Base-by-base conservation (phyloP, 139 green algal genomes). In the Chlamydomonas urium region DNA sequence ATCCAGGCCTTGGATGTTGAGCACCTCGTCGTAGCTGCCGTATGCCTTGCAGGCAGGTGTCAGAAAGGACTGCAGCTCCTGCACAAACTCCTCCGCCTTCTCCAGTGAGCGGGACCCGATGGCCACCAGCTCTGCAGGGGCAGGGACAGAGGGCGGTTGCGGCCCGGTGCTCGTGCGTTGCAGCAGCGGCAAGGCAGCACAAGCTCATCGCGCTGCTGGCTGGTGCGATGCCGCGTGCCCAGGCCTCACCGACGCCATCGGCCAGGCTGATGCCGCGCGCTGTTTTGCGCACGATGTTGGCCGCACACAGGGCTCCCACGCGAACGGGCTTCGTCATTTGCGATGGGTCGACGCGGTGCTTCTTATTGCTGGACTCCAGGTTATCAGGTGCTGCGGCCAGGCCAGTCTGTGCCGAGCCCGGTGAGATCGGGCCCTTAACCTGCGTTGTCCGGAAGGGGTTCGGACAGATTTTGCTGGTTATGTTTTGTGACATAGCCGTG, bases 281-380 rank as follows among this genome's bases (percentile, higher is more conserved):
- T 36, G 66, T 74, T 33, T 74, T 74, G 4, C 47, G 33, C 5
- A 35, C 53, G 14, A 74, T 74, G 34, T 65, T 59, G n/a, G 66
- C 66, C 2, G 50, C 50, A 37, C 68, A 48, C 2, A 74, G 48
- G 3, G 66, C 26, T 3, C 68, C 68, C 3, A 74, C 56, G 2
- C 53, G 32, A 26, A 74, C 6, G 24, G 50, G 33, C 23, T 5
- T 24, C 26, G 48, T 28, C 68, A 62, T 72, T 3, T 37, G 10
- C 42, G 42, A n/a, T n/a, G n/a, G n/a, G n/a, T n/a, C n/a, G n/a
- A n/a, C n/a, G n/a, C n/a, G n/a, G n/a, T n/a, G n/a, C n/a, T n/a
- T n/a, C n/a, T n/a, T n/a, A n/a, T n/a, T n/a, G n/a, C n/a, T n/a
- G n/a, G n/a, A n/a, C n/a, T n/a, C n/a, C n/a, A n/a, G n/a, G n/a